Evolutionary conservation across 2,329 filamentous ascomycete genomes (phyloP), one percentile per base, ranked within the genome.

Genomic region (Alternaria gansuensis): DNA sequence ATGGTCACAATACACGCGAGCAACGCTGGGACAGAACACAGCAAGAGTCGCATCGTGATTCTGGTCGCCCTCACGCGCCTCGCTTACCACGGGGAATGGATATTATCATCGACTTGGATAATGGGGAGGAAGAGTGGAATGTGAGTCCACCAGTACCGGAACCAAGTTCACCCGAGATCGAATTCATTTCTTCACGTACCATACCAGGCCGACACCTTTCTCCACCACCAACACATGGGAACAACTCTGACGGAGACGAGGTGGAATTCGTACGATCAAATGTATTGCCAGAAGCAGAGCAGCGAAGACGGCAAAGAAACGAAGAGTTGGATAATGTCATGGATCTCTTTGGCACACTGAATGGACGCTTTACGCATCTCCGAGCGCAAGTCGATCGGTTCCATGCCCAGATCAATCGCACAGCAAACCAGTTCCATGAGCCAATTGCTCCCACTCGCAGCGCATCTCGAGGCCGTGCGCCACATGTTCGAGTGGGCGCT

Each of bases 131-230:
- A 52, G 59, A 64, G 11, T 71, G 67, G 67, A 55, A 57, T 6
- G 55, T 64, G n/a, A 58, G 29, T 5, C 76, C 78, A 59, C 65
- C 63, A 36, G 37, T 51, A 43, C 65, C 69, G 10, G 64, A 62
- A 28, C 60, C 70, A 7, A 64, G 59, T 1, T 75, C 73, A 41
- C 82, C 82, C 3, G 84, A 86, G 50, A 79, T 86, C 7, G 77
- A 85, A 57, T 83, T 85, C 65, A 70, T 77, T n/a, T 75, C 73
- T 3, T 65, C 73, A 13, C 68, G 75, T 14, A 60, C 62, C 4
- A 65, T 77, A 8, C 65, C 68, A 3, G 21, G 37, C 10, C 67
- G 67, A 9, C 59, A 57, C 10, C 65, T 55, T 17, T 68, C 56
- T 5, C 24, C 40, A 10, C 44, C 41, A 4, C 36, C 59, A 2